phyloP scores from a whole-genome alignment of 192 early-diverging fungal species.

The Martensiomyces pterosporus region DNA sequence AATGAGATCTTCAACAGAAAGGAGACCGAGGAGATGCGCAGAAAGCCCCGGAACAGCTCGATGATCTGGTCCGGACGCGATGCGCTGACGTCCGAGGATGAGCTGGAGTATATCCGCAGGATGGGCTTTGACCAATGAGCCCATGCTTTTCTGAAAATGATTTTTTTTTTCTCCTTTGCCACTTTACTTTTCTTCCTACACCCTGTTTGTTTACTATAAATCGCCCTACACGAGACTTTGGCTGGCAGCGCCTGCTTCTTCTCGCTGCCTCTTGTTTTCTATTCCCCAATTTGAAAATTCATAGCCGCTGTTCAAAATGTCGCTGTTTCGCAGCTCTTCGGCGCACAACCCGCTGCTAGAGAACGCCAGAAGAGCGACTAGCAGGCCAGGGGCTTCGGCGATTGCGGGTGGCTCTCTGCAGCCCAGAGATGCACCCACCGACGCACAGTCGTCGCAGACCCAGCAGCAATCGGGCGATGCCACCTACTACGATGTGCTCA shows the following conservation, averaged over 20 bases:
- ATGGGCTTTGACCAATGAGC: constrained; percentile 46
- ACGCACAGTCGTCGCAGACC: neutral
- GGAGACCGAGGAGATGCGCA: constrained; percentile 13
- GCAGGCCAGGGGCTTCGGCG: too few species aligned
- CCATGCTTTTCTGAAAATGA: neutral
- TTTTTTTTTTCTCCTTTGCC: constrained; percentile 1
- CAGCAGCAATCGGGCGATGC: neutral
- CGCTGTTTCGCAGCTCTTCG: constrained; percentile 19
- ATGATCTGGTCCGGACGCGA: constrained; percentile 51
- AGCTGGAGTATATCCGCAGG: constrained; percentile 42
- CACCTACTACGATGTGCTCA: constrained; percentile 48
- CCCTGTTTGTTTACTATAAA: neutral
- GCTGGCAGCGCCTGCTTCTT: neutral
- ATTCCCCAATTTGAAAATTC: too few species aligned
- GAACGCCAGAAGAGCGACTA: too few species aligned
- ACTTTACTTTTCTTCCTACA: neutral
- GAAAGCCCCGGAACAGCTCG: constrained; percentile 45
- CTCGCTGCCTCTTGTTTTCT: neutral
- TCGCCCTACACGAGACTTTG: neutral
- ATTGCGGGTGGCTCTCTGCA: too few species aligned
- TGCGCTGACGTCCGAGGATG: constrained; percentile 41
- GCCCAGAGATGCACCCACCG: neutral
- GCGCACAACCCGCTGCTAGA: constrained; percentile 11
- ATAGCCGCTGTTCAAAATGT: too few species aligned
- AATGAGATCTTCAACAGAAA: constrained; percentile 45